These are phyloP conservation scores for Emergomyces pasteurianus DNA, from an alignment of 2,329 filamentous ascomycete genomes.

Conservation along the genomic window DNA sequence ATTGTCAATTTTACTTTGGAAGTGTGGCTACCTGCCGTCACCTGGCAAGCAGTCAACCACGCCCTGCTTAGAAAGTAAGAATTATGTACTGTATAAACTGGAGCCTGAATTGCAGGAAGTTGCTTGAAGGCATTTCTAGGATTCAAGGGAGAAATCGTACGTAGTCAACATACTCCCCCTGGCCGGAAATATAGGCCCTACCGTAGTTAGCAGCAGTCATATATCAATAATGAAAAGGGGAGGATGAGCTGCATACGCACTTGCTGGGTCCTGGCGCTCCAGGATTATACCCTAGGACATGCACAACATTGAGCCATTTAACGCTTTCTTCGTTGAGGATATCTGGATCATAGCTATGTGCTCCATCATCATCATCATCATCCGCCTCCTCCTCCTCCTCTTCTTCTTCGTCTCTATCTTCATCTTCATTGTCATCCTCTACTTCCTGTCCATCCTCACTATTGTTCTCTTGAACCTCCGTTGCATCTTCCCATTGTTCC, in stretches of 20 bases:
- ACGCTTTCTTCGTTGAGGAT: not conserved
- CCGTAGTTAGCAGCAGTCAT: not conserved
- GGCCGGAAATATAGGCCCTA: conserved; percentile 1
- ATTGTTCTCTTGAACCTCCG: not conserved
- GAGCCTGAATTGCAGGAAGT: not conserved
- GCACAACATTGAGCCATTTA: not conserved
- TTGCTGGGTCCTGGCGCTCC: not conserved
- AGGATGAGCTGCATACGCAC: not conserved
- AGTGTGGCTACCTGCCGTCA: not conserved
- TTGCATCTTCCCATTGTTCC: not conserved
- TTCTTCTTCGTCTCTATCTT: no score
- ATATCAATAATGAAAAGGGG: not conserved
- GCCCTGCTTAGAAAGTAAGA: not conserved
- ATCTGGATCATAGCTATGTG: not conserved
- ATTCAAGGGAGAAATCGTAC: not conserved
- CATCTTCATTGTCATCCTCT: not conserved
- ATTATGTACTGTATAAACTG: not conserved
- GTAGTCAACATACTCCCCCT: not conserved
- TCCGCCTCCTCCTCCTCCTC: not conserved
- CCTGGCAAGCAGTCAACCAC: not conserved
- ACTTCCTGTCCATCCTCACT: not conserved
- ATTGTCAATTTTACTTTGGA: not conserved
- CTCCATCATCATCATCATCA: not conserved
- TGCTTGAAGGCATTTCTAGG: not conserved
- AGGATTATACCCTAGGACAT: not conserved